These are phyloP conservation scores for Coemansia sp. DNA, from an alignment of 192 early-diverging fungal species.

Conservation along the genomic window DNA sequence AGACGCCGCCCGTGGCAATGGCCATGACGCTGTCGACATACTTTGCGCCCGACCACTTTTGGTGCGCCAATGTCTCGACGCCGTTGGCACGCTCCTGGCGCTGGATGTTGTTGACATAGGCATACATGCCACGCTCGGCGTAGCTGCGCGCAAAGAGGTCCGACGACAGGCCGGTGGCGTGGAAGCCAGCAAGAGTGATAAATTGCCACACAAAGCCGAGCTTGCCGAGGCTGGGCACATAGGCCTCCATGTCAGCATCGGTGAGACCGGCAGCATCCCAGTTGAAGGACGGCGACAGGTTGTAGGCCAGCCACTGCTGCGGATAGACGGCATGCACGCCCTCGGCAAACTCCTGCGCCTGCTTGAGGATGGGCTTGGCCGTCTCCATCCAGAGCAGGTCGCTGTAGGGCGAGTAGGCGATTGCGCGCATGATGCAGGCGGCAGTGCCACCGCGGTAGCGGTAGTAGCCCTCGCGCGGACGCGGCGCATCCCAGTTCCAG, in stretches of 20 bases:
- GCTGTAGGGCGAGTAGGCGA: constrained; percentile 84
- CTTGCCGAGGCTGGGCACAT: constrained; percentile 76
- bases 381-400: constrained; percentile 98
- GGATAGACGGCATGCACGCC: constrained; percentile 80
- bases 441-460: constrained; percentile 94
- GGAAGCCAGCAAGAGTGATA: constrained; percentile 94
- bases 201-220: constrained; percentile 99
- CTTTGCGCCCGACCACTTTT: constrained; percentile 92
- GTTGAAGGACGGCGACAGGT: constrained; percentile 97
- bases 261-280: constrained; percentile 95
- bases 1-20: constrained; percentile 89
- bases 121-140: constrained; percentile 86
- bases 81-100: constrained; percentile 84
- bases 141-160: constrained; percentile 87
- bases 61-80: constrained; percentile 91
- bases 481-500: constrained; percentile 89
- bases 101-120: constrained; percentile 90
- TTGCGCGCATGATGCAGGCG: constrained; percentile 76
- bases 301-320: constrained; percentile 88
- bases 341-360: constrained; percentile 86
- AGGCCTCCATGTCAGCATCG: constrained; percentile 83
- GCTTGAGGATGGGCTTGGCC: constrained; percentile 85
- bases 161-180: constrained; percentile 82
- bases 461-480: constrained; percentile 94
- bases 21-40: constrained; percentile 89